These are phyloP conservation scores for Rhynchosporium secalis DNA, from an alignment of 2,329 filamentous ascomycete genomes.

Conservation along the genomic window DNA sequence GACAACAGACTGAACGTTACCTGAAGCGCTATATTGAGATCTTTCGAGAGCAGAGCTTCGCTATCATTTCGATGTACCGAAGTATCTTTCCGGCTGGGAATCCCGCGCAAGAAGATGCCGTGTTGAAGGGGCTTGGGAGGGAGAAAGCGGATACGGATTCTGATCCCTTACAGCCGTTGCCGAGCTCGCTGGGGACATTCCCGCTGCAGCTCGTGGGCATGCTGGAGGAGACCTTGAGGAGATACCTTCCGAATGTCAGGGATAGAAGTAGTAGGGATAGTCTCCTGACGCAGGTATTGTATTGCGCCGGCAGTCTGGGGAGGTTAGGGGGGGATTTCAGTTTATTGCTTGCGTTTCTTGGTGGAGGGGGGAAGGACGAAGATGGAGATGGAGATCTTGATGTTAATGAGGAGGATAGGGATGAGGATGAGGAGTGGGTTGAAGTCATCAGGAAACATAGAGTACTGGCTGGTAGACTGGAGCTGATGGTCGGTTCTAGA, in stretches of 20 bases:
- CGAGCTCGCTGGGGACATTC: slow-evolving; percentile 79
- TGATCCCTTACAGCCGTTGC: slow-evolving; percentile 59
- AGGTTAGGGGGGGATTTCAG: slow-evolving; percentile 91
- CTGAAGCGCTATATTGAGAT: slow-evolving; percentile 96
- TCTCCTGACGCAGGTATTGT: slow-evolving; percentile 86
- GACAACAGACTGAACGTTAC: slow-evolving; percentile 91
- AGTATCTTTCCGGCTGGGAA: slow-evolving; percentile 71
- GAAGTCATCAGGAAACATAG: slow-evolving; percentile 87
- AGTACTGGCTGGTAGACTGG: slow-evolving; percentile 75
- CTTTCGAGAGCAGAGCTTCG: slow-evolving; percentile 96
- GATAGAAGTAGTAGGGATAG: slow-evolving; percentile 83
- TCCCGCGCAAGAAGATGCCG: slow-evolving; percentile 23
- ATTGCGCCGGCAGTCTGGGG: slow-evolving; percentile 88
- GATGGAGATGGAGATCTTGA: slow-evolving; percentile 42
- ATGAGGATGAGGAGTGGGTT: slow-evolving; percentile 69
- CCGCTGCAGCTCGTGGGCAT: slow-evolving; percentile 80
- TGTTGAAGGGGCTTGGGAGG: slow-evolving; percentile 25
- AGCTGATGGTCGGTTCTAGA: slow-evolving; percentile 59
- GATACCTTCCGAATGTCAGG: slow-evolving; percentile 77
- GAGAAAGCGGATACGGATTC: slow-evolving; percentile 22
- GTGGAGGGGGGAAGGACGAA: slow-evolving; percentile 34
- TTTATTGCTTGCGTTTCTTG: slow-evolving; percentile 71
- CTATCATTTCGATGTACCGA: slow-evolving; percentile 90
- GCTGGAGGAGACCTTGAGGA: slow-evolving; percentile 71
- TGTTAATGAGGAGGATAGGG: slow-evolving; percentile 43